Percentiles rank a stretch among this genome's conserved stretches.
Conservation (phyloP, 148 eudicot genomes). For the Heliosperma pusillum region DNA sequence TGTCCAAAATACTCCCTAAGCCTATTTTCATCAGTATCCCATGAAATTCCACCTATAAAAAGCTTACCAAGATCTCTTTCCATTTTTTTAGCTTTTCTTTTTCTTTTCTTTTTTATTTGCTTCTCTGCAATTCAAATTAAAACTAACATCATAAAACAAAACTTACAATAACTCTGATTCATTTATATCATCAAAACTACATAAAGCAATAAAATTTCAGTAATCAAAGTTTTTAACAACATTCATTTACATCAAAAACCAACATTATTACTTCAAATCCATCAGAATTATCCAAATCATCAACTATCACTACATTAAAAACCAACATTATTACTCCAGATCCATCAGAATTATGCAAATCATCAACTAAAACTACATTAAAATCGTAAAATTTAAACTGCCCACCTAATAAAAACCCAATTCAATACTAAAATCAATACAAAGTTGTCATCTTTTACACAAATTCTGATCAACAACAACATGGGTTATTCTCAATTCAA, state of each 20-base stretch:
- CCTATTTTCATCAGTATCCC: slow-evolving; percentile 82
- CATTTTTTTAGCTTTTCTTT: slow-evolving; percentile 43
- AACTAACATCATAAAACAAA: background rate
- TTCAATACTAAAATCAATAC: background rate
- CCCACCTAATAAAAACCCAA: background rate
- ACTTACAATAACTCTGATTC: background rate
- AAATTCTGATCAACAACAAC: background rate
- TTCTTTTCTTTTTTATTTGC: background rate
- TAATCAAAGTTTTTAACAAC: background rate
- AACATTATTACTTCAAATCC: too few species aligned
- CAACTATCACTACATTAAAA: too few species aligned
- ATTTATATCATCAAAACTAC: too few species aligned
- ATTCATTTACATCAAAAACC: background rate
- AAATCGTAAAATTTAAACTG: background rate
- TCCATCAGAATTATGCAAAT: background rate
- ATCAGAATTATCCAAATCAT: too few species aligned
- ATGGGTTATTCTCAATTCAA: background rate
- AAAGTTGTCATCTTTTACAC: background rate
- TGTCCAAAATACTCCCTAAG: slow-evolving; percentile 65
- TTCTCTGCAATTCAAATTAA: background rate
- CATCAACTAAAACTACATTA: background rate
- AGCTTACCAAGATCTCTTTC: slow-evolving; percentile 78
- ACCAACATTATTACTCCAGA: background rate
- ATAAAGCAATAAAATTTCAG: too few species aligned
- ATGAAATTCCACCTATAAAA: slow-evolving; percentile 78